phyloP scores from a whole-genome alignment of 306 rosid species.

The Herpetospermum pedunculosum region DNA sequence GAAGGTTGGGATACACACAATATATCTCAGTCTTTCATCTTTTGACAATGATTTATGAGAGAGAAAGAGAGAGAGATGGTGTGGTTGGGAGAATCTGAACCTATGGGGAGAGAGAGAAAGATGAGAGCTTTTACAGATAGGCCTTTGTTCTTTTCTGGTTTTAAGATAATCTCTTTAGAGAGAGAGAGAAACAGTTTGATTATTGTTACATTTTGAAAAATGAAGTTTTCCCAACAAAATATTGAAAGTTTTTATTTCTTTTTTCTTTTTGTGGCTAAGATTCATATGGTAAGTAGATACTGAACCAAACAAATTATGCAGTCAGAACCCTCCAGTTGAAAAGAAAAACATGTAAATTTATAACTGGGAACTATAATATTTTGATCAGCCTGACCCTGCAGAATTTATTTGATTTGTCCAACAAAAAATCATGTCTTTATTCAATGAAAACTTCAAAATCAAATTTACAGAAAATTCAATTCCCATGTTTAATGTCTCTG shows the following conservation, averaged over 20 bases:
- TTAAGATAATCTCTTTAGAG: neutral
- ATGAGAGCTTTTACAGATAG: neutral
- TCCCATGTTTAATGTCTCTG: neutral
- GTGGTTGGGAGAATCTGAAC: slow-evolving; percentile 3
- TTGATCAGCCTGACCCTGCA: neutral
- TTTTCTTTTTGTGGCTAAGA: neutral
- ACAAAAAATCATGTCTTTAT: slow-evolving; percentile 1
- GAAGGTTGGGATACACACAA: slow-evolving; percentile 81
- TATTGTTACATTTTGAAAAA: neutral
- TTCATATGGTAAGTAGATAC: neutral
- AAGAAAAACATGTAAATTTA: neutral
- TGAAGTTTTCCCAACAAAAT: neutral
- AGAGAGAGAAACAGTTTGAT: neutral
- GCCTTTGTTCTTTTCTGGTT: slow-evolving; percentile 5
- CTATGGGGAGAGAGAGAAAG: neutral
- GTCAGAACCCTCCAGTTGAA: neutral
- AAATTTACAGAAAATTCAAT: slow-evolving; percentile 2
- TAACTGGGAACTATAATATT: neutral
- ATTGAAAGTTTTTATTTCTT: too few species aligned
- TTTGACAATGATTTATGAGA: neutral
- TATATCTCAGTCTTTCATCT: slow-evolving; percentile 32
- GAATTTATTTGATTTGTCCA: slow-evolving; percentile 5
- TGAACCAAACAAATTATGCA: neutral
- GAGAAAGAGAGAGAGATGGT: neutral
- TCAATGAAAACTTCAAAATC: neutral